These are phyloP conservation scores for Stevia rebaudiana DNA, from an alignment of 140 eudicot species.

Conservation along the genomic window DNA sequence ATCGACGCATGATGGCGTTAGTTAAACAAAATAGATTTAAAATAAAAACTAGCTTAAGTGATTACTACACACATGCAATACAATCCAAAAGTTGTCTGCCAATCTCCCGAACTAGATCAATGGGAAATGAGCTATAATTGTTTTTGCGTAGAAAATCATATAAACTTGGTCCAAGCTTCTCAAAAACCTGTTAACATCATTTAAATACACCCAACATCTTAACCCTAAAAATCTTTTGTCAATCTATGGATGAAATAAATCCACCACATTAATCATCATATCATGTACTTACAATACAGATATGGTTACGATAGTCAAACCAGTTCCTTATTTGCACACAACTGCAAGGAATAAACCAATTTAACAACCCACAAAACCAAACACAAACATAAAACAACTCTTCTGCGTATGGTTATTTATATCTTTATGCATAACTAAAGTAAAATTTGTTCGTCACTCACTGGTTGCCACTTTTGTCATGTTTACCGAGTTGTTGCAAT, in stretches of 20 bases:
- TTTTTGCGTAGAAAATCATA: conserved; percentile 97
- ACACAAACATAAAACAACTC: conserved; percentile 25
- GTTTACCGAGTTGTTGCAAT: conserved; percentile 85
- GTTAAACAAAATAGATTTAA: conserved; percentile 10
- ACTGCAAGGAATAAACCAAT: conserved; percentile 87
- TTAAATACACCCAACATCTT: conserved; percentile 60
- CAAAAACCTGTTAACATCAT: conserved; percentile 96
- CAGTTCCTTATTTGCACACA: conserved; percentile 99
- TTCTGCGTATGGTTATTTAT: not conserved
- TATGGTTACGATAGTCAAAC: conserved; percentile 99
- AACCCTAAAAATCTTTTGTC: conserved; percentile 48
- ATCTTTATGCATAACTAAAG: not conserved
- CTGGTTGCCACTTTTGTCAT: conserved; percentile 82
- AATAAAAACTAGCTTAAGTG: conserved; percentile 26
- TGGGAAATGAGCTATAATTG: conserved; percentile 96
- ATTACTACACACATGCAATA: conserved; percentile 97
- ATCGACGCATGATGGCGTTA: not conserved
- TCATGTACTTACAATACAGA: conserved; percentile 89
- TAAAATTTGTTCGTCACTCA: conserved; percentile 33
- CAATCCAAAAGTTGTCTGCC: conserved; percentile 98
- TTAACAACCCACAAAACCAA: conserved; percentile 43
- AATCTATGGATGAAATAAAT: conserved; percentile 57
- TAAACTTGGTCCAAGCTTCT: conserved; percentile 99
- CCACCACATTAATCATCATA: conserved; percentile 63
- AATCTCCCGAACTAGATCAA: conserved; percentile 96